Conservation (phyloP, 2,329 filamentous ascomycete genomes). For the Botrytis medusae region DNA sequence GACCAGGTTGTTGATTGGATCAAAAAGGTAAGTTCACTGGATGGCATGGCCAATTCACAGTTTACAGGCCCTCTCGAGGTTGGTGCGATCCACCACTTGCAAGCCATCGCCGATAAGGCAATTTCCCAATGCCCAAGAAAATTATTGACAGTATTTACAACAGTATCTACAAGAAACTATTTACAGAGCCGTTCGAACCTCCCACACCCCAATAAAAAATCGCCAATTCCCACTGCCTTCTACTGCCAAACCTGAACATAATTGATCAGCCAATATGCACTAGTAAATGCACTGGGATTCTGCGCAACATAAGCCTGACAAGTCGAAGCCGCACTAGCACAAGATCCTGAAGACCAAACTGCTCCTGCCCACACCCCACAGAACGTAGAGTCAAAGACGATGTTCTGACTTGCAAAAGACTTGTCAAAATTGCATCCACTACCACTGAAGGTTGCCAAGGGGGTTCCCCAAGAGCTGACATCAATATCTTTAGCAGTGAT, state of each 20-base stretch:
- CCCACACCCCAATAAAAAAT: background rate
- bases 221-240: too few relatives aligned
- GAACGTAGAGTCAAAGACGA: slow-evolving; percentile 63
- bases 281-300: slow-evolving; percentile 64
- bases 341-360: slow-evolving; percentile 63
- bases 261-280: slow-evolving; percentile 78
- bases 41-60: background rate
- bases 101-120: background rate
- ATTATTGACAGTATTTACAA: background rate
- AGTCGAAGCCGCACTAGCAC: slow-evolving; percentile 58
- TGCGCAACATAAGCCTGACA: slow-evolving; percentile 72
- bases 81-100: background rate
- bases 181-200: too few relatives aligned
- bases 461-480: slow-evolving; percentile 62
- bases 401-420: slow-evolving; percentile 65
- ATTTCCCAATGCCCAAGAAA: background rate
- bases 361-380: slow-evolving; percentile 65
- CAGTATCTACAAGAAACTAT: background rate
- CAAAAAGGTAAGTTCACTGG: too few relatives aligned
- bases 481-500: slow-evolving; percentile 59
- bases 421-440: slow-evolving; percentile 60
- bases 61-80: too few relatives aligned
- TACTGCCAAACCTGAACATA: slow-evolving; percentile 21
- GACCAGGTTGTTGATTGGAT: background rate
- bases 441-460: slow-evolving; percentile 63